Conservation (phyloP, 2,329 filamentous ascomycete species). For the Fusarium subtropicale region DNA sequence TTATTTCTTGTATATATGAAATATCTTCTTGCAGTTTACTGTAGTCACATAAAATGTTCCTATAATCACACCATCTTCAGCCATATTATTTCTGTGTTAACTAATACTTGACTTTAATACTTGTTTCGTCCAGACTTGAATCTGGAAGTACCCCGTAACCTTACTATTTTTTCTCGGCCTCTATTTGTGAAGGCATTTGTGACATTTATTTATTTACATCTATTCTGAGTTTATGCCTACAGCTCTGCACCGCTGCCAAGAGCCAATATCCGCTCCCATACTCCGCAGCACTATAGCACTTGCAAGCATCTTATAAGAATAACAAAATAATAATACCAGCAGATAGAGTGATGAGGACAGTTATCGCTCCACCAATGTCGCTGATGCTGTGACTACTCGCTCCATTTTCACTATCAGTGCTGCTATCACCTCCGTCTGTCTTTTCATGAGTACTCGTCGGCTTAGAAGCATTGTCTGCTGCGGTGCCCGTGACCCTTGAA, state of each 20-base stretch:
- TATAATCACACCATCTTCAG: background rate
- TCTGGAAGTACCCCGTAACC: background rate
- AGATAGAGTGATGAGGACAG: background rate
- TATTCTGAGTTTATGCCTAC: background rate
- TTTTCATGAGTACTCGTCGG: slow-evolving; percentile 48
- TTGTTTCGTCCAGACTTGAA: background rate
- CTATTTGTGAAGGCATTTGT: background rate
- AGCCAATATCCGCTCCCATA: background rate
- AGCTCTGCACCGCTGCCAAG: background rate
- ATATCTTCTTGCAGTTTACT: background rate
- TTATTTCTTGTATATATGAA: slow-evolving; percentile 26
- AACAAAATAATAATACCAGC: background rate
- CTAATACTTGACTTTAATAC: background rate
- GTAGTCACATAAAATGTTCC: background rate
- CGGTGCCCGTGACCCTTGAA: slow-evolving; percentile 47
- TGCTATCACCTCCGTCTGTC: slow-evolving; percentile 53
- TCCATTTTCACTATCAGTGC: background rate
- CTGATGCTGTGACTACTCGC: background rate
- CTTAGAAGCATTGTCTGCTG: background rate
- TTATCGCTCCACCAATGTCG: background rate
- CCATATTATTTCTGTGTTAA: background rate
- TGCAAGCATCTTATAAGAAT: background rate
- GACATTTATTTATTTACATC: background rate
- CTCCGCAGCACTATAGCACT: background rate
- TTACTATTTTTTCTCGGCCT: background rate